These are phyloP conservation scores for Cercospora sesami DNA, from an alignment of 2,329 filamentous ascomycete species.

Conservation along the genomic window DNA sequence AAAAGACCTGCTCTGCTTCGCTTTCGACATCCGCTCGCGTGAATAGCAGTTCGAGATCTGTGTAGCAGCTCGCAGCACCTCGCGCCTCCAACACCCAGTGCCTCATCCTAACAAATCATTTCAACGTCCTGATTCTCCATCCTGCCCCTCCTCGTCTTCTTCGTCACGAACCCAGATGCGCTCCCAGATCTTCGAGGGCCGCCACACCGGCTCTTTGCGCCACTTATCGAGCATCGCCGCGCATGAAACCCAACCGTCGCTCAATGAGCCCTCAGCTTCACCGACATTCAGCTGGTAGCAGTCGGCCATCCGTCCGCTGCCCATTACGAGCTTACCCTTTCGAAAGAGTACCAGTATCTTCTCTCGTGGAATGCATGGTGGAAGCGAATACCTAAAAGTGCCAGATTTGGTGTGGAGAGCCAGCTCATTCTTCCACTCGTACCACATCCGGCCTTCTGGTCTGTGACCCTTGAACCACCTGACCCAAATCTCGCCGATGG, in stretches of 20 bases:
- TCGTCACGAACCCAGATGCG: neutral
- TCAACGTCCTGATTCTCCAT: neutral
- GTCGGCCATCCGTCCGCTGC: neutral
- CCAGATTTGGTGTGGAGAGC: neutral
- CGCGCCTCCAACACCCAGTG: neutral
- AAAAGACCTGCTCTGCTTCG: neutral
- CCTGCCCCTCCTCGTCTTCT: neutral
- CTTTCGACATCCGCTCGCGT: neutral
- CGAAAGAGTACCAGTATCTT: neutral
- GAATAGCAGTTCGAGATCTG: neutral
- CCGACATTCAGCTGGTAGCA: neutral
- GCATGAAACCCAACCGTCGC: neutral
- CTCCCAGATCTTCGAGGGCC: neutral
- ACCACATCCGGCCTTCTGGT: neutral
- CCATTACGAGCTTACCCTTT: neutral
- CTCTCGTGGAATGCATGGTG: neutral
- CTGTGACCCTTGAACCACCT: neutral
- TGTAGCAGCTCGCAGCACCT: neutral
- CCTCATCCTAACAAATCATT: neutral
- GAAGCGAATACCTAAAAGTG: too few relatives aligned
- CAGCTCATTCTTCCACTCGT: neutral
- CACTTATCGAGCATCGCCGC: neutral
- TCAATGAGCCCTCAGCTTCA: neutral
- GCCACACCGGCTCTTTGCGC: neutral
- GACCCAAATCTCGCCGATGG: neutral